These are phyloP conservation scores for Piromyces finnis DNA, from an alignment of 192 early-diverging fungal species.

Conservation along the genomic window DNA sequence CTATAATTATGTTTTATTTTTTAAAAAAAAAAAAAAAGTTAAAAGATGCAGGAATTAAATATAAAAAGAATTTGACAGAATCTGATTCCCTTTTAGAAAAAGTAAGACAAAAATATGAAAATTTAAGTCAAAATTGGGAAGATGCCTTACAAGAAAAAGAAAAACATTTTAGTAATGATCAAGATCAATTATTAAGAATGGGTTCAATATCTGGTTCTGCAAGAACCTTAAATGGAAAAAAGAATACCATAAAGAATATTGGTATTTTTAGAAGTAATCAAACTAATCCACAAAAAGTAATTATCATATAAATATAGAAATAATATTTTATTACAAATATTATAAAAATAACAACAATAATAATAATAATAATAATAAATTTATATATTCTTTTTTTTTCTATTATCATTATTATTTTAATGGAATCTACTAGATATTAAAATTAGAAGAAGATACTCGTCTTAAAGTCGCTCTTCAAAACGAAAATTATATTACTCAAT, in stretches of 20 bases:
- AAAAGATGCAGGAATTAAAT: constrained; percentile 58
- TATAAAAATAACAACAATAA: too few relatives aligned
- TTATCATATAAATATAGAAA: too few relatives aligned
- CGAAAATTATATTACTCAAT: constrained; percentile 63
- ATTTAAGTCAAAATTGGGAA: neutral
- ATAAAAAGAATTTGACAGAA: constrained; percentile 58
- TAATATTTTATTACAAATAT: too few relatives aligned
- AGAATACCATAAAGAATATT: constrained; percentile 22
- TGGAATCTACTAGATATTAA: constrained; percentile 45
- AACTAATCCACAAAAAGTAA: constrained; percentile 33
- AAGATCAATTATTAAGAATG: neutral
- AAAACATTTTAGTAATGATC: neutral
- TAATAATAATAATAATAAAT: neutral
- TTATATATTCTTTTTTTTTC: too few relatives aligned
- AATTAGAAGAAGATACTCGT: constrained; percentile 72
- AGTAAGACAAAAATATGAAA: neutral
- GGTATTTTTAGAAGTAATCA: constrained; percentile 26
- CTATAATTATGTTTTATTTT: too few relatives aligned
- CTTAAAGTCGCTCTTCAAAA: constrained; percentile 64
- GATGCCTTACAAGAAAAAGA: neutral
- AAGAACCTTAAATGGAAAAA: constrained; percentile 10
- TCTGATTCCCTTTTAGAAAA: constrained; percentile 61
- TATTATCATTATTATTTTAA: too few relatives aligned
- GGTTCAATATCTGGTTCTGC: neutral
- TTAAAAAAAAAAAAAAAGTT: constrained; percentile 18